Conservation (phyloP, 2,329 filamentous ascomycete species). For the Trichophyton benhamiae region DNA sequence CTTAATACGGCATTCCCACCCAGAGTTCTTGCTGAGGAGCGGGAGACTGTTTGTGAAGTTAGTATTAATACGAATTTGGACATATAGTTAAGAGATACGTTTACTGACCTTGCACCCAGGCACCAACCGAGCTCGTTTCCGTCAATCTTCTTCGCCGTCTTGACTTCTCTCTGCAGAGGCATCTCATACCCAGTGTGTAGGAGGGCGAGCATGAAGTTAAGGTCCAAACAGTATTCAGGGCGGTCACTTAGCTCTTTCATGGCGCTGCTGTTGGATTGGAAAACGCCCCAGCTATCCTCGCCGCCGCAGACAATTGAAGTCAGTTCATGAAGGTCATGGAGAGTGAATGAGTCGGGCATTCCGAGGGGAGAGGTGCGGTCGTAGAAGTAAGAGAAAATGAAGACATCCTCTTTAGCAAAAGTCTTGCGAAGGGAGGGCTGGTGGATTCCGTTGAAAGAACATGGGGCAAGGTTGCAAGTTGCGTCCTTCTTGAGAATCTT, state of each 20-base stretch:
- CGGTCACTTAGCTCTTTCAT: slow-evolving; percentile 66
- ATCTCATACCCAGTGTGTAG: slow-evolving; percentile 96
- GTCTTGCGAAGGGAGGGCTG: slow-evolving; percentile 88
- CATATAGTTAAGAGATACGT: not conserved
- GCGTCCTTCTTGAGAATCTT: slow-evolving; percentile 81
- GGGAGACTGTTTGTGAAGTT: slow-evolving; percentile 51
- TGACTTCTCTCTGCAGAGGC: slow-evolving; percentile 90
- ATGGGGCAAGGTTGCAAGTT: slow-evolving; percentile 71
- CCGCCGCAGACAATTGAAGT: slow-evolving; percentile 75
- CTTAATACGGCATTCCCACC: slow-evolving; percentile 79
- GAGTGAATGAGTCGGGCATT: slow-evolving; percentile 95
- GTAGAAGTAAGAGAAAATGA: slow-evolving; percentile 96
- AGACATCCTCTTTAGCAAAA: slow-evolving; percentile 80
- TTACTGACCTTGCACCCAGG: slow-evolving; percentile 74
- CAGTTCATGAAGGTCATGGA: slow-evolving; percentile 78
- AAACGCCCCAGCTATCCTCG: slow-evolving; percentile 64
- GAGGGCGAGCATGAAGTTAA: slow-evolving; percentile 91
- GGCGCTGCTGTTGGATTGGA: slow-evolving; percentile 62
- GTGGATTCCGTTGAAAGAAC: slow-evolving; percentile 95
- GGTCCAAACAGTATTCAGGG: slow-evolving; percentile 84
- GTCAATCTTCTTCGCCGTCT: slow-evolving; percentile 98
- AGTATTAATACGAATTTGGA: slow-evolving; percentile 16
- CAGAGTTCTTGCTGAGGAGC: slow-evolving; percentile 65
- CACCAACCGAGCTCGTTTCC: slow-evolving; percentile 96
- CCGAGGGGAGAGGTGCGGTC: slow-evolving; percentile 87